Evolutionary conservation across 2,329 filamentous ascomycete genomes (phyloP).

Genomic region (Fusarium pseudonygamai): DNA sequence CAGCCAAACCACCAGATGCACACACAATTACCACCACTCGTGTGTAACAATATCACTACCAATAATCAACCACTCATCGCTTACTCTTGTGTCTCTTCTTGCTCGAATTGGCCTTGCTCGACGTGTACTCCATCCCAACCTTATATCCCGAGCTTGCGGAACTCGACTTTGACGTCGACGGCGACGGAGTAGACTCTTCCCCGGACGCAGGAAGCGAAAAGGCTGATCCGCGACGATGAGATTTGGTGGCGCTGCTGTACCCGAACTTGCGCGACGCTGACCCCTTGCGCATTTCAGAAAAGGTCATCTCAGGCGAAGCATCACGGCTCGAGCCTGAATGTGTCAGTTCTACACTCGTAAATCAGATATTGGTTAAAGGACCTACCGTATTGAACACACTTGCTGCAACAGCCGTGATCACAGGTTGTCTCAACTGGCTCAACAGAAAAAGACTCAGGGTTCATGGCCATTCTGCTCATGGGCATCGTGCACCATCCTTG

Average conservation of each 20-base stretch:
- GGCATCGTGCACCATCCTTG: conserved; percentile 62
- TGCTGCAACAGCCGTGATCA: conserved; percentile 63
- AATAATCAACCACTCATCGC: not conserved
- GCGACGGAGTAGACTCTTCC: conserved; percentile 26
- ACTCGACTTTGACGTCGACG: conserved; percentile 37
- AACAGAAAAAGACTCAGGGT: conserved; percentile 45
- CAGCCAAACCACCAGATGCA: not conserved
- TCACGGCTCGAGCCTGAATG: conserved; percentile 45
- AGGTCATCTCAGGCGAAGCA: conserved; percentile 50
- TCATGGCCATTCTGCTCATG: conserved; percentile 44
- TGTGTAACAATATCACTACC: not conserved
- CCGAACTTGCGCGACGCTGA: conserved; percentile 51
- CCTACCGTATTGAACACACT: conserved; percentile 56
- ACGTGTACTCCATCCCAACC: conserved; percentile 44
- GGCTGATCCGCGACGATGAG: conserved; percentile 45
- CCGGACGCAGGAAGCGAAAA: conserved; percentile 36
- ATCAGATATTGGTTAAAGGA: not conserved
- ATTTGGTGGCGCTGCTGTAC: conserved; percentile 42
- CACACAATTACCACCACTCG: not conserved
- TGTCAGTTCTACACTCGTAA: not conserved
- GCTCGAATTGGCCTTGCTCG: conserved; percentile 41
- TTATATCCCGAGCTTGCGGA: conserved; percentile 40
- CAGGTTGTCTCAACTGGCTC: conserved; percentile 56
- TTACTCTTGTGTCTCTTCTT: conserved; percentile 44
- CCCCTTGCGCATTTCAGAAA: conserved; percentile 50